Evolutionary conservation across 495 filamentous ascomycete genomes (phyloP), one percentile per base, ranked within the genome.

Genomic region (Recurvomyces mirabilis): DNA sequence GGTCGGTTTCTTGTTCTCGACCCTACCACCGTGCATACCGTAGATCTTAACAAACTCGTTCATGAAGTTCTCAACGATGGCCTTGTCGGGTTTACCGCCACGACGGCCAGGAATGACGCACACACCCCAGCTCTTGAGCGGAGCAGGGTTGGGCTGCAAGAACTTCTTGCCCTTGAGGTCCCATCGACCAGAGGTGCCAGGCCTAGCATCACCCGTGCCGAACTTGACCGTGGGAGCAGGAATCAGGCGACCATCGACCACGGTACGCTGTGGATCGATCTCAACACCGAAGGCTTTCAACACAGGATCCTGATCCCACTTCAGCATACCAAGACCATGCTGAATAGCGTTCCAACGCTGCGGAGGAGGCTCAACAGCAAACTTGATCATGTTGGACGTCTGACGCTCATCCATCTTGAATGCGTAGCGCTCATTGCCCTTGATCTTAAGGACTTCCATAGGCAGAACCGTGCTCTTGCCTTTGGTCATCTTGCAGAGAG

Each of bases 311-410:
- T 71, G 56, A 0, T 48, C 49, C 74, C 85, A 91, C 20, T 79
- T 60, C 0, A 95, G 69, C 49, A 79, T 69, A 0, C 60, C 49
- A 15, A 93, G 71, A 17, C 79, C 80, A n/a, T 71, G 59, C 23
- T 70, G 49, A 40, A 95, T 81, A 12, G 78, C 68, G 0, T 52
- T 39, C 53, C 74, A 68, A 15, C 89, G 84, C 20, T 77, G 54
- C 0, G 48, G 31, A 0, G 91, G 91, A 1, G 75, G 70, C 20
- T 68, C 68, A 4, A 76, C 78, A 1, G 87, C 86, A 59, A 84
- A 85, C 57, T 80, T 86, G 63, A 98, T 93, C 89, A 98, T 95
- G 7, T 73, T 56, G 0, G 72, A 59, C 0, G 87, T 91, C 69
- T 83, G 77, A 0, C 58, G 54, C 14, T 82, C 74, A 47, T 75